Evolutionary conservation across 805 yeast genomes (phyloP).

Genomic region (Nakazawaea pomicola): DNA sequence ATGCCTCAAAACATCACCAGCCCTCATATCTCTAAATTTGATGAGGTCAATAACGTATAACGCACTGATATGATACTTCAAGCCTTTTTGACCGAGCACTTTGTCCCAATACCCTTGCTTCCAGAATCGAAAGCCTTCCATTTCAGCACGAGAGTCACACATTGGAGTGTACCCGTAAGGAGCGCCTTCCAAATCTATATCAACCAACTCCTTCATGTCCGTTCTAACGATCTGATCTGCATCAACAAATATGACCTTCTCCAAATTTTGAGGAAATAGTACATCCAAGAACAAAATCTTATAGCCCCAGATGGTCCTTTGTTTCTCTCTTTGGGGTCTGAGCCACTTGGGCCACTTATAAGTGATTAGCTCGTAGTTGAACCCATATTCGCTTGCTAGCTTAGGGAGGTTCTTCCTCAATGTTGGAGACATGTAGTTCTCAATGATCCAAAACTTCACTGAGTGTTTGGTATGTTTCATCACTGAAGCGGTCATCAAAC

Average conservation of each 20-base stretch:
- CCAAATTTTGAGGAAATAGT: constrained; percentile 72
- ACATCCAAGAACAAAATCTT: constrained; percentile 85
- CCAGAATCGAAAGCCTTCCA: constrained; percentile 91
- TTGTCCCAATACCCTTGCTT: constrained; percentile 86
- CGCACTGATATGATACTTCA: constrained; percentile 80
- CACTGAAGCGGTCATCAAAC: constrained; percentile 80
- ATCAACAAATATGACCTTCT: constrained; percentile 78
- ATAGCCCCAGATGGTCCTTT: constrained; percentile 82
- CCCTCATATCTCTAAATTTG: constrained; percentile 55
- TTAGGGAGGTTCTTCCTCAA: constrained; percentile 57
- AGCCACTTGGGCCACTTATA: constrained; percentile 95
- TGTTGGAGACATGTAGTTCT: constrained; percentile 70
- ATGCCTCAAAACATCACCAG: constrained; percentile 77
- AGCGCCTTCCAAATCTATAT: constrained; percentile 69
- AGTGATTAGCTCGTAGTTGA: constrained; percentile 71
- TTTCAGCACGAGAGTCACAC: constrained; percentile 76
- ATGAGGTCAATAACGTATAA: constrained; percentile 74
- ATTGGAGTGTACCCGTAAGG: constrained; percentile 86
- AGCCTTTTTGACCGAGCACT: constrained; percentile 46
- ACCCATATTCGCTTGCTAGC: constrained; percentile 53
- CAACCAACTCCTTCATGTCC: constrained; percentile 64
- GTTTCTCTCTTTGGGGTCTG: constrained; percentile 69
- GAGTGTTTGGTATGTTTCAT: constrained; percentile 57
- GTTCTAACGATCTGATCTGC: constrained; percentile 79
- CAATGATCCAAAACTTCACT: constrained; percentile 83